Percentiles rank a stretch among this genome's conserved stretches.
Conservation (phyloP, 2,329 filamentous ascomycete species). For the Blumeria graminis region DNA sequence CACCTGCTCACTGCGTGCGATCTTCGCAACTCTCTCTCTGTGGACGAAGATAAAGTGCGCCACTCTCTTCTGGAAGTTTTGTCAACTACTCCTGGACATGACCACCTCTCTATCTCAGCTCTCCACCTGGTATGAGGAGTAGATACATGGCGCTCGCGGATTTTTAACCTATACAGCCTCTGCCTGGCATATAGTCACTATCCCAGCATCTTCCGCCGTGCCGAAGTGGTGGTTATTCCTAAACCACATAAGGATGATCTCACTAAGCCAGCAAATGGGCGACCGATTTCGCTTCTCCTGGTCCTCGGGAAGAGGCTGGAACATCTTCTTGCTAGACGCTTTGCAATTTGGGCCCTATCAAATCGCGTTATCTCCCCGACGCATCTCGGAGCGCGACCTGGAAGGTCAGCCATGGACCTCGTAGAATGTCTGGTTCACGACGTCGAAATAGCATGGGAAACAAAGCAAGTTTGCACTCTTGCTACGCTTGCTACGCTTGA, state of each 20-base stretch:
- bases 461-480: neutral
- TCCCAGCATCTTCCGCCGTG: neutral
- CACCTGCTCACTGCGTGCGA: neutral
- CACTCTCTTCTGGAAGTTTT: neutral
- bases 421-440: neutral
- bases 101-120: neutral
- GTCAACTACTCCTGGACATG: neutral
- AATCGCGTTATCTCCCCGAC: neutral
- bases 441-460: neutral
- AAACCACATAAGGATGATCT: neutral
- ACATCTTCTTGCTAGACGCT: neutral
- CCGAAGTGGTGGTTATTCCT: neutral
- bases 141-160: neutral
- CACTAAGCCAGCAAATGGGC: neutral
- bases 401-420: neutral
- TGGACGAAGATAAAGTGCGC: neutral
- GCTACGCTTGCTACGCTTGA: neutral
- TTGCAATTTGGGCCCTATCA: neutral
- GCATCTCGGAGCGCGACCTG: neutral
- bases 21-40: neutral
- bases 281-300: neutral
- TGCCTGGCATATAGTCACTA: neutral
- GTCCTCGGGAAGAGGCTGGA: neutral
- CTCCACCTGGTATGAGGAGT: neutral
- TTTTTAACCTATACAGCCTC: neutral